Base-by-base conservation (phyloP, 495 filamentous ascomycete genomes). In the Xylaria venustula region DNA sequence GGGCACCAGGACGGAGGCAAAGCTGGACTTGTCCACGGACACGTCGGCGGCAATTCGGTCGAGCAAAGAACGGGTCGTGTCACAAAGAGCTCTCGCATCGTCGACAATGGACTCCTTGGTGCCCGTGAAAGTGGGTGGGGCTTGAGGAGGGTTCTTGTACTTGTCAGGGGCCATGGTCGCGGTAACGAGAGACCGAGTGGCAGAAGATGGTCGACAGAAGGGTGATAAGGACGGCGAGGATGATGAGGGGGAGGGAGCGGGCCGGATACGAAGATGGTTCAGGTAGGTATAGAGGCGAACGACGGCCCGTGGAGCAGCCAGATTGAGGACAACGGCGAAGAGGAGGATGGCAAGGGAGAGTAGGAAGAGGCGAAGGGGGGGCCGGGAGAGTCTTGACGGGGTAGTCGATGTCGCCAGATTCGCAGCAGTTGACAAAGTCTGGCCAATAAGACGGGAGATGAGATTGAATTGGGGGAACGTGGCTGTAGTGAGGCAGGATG, bases 111-210 rank as follows among this genome's bases (percentile, higher is more conserved):
- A 88, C 57, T 87, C 77, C 19, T 89, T 85, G 46, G 92, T 97
- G 50, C 90, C 90, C 0, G 85, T 92, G 77, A 97, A 97, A 42
- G 86, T 78, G 17, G 93, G 91, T 40, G 94, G 93, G 20, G 87
- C 79, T 73, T 97, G 92, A 19, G 92, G 92, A 52, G 92, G 92
- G 61, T 82, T 88, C 68, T 82, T 76, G 68, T 83, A 87, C 70
- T 79, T 79, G 61, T 73, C 72, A 57, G 69, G 66, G 42, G 70
- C 71, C 71, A 72, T 72, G 58, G 53, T 65, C 46, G 64, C 64
- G 49, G 54, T 68, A 37, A 64, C 53, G 54, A 73, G 36, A 15
- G 65, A 51, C 54, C 65, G 66, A 48, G 23, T 41, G 1, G 44
- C 41, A 61, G 49, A 34, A 37, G 63, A 42, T 26, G 52, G 55